These are phyloP conservation scores for Claviceps sp. DNA, from an alignment of 2,329 filamentous ascomycete species.

Conservation along the genomic window DNA sequence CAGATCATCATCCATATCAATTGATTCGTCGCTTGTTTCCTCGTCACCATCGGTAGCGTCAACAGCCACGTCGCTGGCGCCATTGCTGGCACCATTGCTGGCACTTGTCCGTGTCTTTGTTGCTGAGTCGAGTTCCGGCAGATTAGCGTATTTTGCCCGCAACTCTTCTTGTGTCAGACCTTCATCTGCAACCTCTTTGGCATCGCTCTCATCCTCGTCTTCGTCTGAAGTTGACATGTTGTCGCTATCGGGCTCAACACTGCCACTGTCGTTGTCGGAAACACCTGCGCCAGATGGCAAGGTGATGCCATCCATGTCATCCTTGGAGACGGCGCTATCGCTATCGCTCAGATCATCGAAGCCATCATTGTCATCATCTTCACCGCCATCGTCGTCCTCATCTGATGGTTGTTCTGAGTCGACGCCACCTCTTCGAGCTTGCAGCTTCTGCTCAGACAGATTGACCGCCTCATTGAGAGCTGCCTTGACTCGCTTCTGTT, in stretches of 20 bases:
- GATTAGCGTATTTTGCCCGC: slow-evolving; percentile 52
- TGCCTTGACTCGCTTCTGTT: slow-evolving; percentile 50
- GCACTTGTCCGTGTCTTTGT: slow-evolving; percentile 12
- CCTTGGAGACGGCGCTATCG: slow-evolving; percentile 22
- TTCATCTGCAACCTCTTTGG: slow-evolving; percentile 42
- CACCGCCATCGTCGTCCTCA: slow-evolving; percentile 23
- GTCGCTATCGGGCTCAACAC: slow-evolving; percentile 27
- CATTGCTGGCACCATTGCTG: slow-evolving; percentile 4
- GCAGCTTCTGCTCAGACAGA: slow-evolving; percentile 54
- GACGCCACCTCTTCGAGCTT: slow-evolving; percentile 41
- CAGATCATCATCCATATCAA: slow-evolving; percentile 56
- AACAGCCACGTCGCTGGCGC: slow-evolving; percentile 11
- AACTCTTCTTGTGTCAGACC: slow-evolving; percentile 56
- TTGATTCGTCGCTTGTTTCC: slow-evolving; percentile 50
- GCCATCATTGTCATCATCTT: slow-evolving; percentile 29
- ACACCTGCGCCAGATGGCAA: slow-evolving; percentile 20
- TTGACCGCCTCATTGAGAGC: slow-evolving; percentile 63
- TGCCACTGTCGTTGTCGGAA: slow-evolving; percentile 25
- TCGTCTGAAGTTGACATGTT: slow-evolving; percentile 52
- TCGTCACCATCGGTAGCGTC: slow-evolving; percentile 19
- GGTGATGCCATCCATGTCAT: slow-evolving; percentile 20
- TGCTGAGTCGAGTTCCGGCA: slow-evolving; percentile 33
- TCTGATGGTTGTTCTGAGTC: slow-evolving; percentile 38
- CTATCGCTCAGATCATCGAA: slow-evolving; percentile 34
- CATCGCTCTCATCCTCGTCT: slow-evolving; percentile 47